These are phyloP conservation scores for Lepiota brunneoincarnata DNA, from an alignment of 768 basidiomycete species.

Conservation along the genomic window DNA sequence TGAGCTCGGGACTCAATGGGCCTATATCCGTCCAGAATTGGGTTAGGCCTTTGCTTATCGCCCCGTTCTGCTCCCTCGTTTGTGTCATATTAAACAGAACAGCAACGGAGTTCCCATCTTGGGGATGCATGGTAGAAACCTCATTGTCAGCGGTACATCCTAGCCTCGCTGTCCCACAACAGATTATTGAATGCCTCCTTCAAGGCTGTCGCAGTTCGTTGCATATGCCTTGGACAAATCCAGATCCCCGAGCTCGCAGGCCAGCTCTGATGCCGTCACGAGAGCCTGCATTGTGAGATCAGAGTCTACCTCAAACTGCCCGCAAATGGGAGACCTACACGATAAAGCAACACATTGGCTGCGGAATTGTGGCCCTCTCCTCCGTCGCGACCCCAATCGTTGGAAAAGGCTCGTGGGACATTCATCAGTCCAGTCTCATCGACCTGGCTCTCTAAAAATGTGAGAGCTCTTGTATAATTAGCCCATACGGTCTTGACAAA, in stretches of 20 bases:
- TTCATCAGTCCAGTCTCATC: conserved; percentile 38
- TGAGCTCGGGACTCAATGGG: conserved; percentile 45
- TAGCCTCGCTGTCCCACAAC: too few relatives aligned
- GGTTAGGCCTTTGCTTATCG: conserved; percentile 42
- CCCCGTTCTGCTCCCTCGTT: too few relatives aligned
- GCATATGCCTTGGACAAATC: too few relatives aligned
- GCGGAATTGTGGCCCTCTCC: conserved; percentile 47
- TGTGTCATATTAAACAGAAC: too few relatives aligned
- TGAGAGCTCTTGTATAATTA: too few relatives aligned
- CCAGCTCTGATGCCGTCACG: conserved; percentile 33
- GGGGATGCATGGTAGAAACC: too few relatives aligned
- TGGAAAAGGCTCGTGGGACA: conserved; percentile 35
- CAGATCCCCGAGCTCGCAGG: conserved; percentile 26
- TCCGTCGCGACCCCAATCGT: conserved; percentile 48
- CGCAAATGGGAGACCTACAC: conserved; percentile 21
- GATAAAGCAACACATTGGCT: conserved; percentile 44
- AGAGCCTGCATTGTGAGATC: conserved; percentile 22
- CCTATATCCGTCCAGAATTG: conserved; percentile 49
- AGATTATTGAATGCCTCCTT: too few relatives aligned
- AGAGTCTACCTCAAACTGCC: background rate
- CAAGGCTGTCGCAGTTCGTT: too few relatives aligned
- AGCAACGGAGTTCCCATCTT: too few relatives aligned
- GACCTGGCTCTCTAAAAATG: conserved; percentile 40
- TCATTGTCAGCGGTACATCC: too few relatives aligned
- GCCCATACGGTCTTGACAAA: conserved; percentile 42